Conservation (phyloP, 495 filamentous ascomycete genomes). For the Tuber melanosporum region DNA sequence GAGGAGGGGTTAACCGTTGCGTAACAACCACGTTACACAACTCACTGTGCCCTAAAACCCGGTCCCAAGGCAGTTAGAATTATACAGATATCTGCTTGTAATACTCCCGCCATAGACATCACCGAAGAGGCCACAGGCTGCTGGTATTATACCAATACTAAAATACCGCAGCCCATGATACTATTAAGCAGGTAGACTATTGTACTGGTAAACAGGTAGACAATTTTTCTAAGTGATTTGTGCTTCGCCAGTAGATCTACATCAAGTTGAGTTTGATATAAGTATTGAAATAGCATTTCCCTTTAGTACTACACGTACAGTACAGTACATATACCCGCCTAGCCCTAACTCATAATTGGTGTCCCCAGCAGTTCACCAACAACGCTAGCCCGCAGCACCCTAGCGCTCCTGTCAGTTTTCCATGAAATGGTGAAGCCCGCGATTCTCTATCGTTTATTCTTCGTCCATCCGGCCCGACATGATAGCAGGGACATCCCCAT, state of each 20-base stretch:
- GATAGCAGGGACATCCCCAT: background rate
- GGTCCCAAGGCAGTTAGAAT: background rate
- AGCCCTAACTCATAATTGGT: background rate
- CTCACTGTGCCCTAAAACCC: background rate
- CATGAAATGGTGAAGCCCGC: background rate
- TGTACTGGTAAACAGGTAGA: background rate
- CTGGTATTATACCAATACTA: background rate
- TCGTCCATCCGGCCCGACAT: background rate
- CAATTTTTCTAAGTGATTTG: background rate
- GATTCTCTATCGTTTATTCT: background rate
- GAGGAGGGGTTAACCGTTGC: background rate
- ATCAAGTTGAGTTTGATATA: background rate
- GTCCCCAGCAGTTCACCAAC: background rate
- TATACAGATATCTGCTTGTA: background rate
- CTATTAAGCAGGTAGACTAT: too few species aligned
- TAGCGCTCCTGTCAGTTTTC: background rate
- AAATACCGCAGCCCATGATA: background rate
- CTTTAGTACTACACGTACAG: background rate
- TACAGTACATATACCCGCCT: too few species aligned
- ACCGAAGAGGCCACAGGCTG: background rate
- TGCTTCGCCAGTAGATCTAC: background rate
- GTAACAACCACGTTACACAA: background rate
- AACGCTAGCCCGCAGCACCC: background rate
- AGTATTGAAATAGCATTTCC: background rate
- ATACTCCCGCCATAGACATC: background rate